Conservation (phyloP, 2,329 filamentous ascomycete genomes). For the Ambrosiella xylebori region DNA sequence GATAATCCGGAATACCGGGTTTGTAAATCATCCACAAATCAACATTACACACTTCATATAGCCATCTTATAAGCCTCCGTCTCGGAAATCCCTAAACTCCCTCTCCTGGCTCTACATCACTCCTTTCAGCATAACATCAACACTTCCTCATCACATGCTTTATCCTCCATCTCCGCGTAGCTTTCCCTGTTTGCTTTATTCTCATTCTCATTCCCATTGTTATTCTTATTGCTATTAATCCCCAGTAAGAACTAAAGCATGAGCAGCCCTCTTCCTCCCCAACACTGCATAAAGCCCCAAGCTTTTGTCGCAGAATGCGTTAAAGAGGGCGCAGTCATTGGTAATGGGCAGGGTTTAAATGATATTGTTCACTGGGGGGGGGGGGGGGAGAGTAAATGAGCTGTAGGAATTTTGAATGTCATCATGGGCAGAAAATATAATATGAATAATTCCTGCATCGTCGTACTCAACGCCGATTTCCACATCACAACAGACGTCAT, state of each 20-base stretch:
- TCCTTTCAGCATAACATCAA: not conserved
- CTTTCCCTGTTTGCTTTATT: not conserved
- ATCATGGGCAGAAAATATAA: not conserved
- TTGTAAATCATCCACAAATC: no score
- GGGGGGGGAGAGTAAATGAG: no score
- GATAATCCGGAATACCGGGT: no score
- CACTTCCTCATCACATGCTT: not conserved
- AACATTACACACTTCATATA: no score
- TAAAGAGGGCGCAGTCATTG: not conserved
- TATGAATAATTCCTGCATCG: not conserved
- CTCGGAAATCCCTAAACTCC: not conserved
- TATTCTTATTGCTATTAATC: not conserved
- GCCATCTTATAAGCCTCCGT: not conserved
- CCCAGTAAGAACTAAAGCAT: not conserved
- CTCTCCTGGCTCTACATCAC: not conserved
- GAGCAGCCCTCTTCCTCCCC: not conserved
- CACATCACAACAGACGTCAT: not conserved
- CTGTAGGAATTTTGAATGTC: no score
- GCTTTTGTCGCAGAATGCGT: not conserved
- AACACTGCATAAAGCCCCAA: not conserved
- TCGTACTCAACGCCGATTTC: not conserved
- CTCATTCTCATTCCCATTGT: not conserved
- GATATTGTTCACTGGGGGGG: no score
- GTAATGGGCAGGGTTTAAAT: not conserved
- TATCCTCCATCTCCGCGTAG: not conserved